Base-by-base conservation (phyloP, 1,284 basidiomycete genomes). In the Fomitopsis pinicola region DNA sequence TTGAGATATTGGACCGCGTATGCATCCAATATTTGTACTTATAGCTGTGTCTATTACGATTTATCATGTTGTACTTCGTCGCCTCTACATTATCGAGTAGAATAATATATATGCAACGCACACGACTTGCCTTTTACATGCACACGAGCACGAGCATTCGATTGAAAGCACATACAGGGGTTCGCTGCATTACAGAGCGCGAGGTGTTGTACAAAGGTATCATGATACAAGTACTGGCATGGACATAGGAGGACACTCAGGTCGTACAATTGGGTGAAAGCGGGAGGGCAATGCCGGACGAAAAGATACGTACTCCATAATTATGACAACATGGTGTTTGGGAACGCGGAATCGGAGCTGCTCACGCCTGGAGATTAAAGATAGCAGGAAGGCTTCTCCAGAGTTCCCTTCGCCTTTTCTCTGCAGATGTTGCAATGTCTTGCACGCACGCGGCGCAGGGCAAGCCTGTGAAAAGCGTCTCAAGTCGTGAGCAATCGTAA, bases 301-400 rank as follows among this genome's bases (percentile, higher is more conserved):
- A 28, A 42, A 22, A 26, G 38, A 52, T 14, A 46, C 22, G 22
- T 28, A 28, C 22, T 33, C 30, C 1, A 33, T 33, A 33, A 46
- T 3, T 28, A 15, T 10, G 45, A 46, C 7, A 28, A 15, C 22
- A 46, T 19, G 44, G 44, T 6, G 3, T 5, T 26, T 26, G 9
- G 12, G n/a, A 46, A 46, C 8, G 30, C 30, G 30, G 30, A 2
- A 33, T 63, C 62, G 62, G 67, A n/a, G 26, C 28, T 58, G 30
- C 30, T 33, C 30, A 28, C 4, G 57, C 22, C 61, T 71, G 66
- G 17, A 73, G 66, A 55, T 71, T 71, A 64, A 73, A 73, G 35
- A 72, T 69, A 1, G 71, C 70, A 57, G 72, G 69, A 10, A 71
- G 65, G 59, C 71, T 69, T 63, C 71, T 67, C 72, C 67, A 75